Percentiles rank a stretch among this genome's conserved stretches.
phyloP scores from a whole-genome alignment of 2,329 filamentous ascomycete genomes.

The Fusarium illudens region DNA sequence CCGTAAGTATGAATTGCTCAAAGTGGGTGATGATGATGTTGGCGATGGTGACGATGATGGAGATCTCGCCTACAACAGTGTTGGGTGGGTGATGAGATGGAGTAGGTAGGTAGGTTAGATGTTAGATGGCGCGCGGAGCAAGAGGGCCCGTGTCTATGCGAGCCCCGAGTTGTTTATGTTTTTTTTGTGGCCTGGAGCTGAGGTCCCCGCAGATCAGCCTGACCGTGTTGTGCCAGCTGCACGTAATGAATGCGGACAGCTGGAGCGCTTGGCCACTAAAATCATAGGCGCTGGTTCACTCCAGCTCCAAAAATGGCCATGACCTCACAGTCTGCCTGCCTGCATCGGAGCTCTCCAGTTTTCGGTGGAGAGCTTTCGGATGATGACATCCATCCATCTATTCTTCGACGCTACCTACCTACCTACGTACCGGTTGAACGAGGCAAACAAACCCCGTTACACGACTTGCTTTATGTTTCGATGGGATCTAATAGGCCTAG shows the following conservation, averaged over 20 bases:
- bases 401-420: background rate
- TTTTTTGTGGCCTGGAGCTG: slow-evolving; percentile 10
- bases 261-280: background rate
- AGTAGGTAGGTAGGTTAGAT: background rate
- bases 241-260: slow-evolving; percentile 5
- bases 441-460: background rate
- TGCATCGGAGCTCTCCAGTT: background rate
- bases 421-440: no score
- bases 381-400: background rate
- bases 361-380: background rate
- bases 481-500: background rate
- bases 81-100: slow-evolving; percentile 25
- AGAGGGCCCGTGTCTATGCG: slow-evolving; percentile 23
- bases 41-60: slow-evolving; percentile 24
- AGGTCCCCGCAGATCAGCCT: slow-evolving; percentile 21
- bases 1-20: background rate
- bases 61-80: slow-evolving; percentile 28
- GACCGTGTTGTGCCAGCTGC: background rate
- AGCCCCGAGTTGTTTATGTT: slow-evolving; percentile 40
- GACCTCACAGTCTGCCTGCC: background rate
- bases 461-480: background rate
- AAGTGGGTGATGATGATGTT: slow-evolving; percentile 19
- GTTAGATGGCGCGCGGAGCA: slow-evolving; percentile 15
- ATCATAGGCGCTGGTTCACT: slow-evolving; percentile 14
- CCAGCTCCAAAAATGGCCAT: background rate